Base-by-base conservation (phyloP, 2,329 filamentous ascomycete genomes). In the Clonostachys sp. region DNA sequence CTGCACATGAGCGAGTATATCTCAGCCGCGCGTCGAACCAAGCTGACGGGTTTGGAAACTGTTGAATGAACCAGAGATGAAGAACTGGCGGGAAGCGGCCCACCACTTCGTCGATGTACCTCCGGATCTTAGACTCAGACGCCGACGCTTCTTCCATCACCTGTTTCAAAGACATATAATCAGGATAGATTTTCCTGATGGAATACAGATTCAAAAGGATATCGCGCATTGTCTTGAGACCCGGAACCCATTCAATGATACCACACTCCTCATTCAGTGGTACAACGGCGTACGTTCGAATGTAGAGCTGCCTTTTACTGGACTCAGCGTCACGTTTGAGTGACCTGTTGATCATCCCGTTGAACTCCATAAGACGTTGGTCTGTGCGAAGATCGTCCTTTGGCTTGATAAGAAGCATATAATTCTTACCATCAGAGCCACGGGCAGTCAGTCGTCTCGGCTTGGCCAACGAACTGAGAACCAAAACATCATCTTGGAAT, bases 361-460 rank as follows among this genome's bases (percentile, higher is more conserved):
- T 99, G 74, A 99, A 99, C 62, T 99, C 95, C 91, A 99, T 99
- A 17, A 99, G 83, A 45, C 94, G 89, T 65, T 97, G 92, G 59
- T 99, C 95, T 55, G 95, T 99, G 45, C 94, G 87, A 20, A 99
- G 79, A 64, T 99, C 95, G 63, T 99, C 94, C 65, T 97, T 97
- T 9, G 94, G 95, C 61, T 99, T 99, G 73, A 95, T 95, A 48
- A 99, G 78, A 8, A 99, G 80, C 53, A 89, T 89, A 64, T 99
- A 99, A 16, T 79, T 78, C 49, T 86, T 87, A 8, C 95, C 94
- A 65, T 99, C 91, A 0, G 89, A 92, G 1, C 92, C 94, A 47
- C 89, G 81, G 7, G 94, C 88, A 14, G 84, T 94, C 47, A 99
- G 81, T 56, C 92, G 94, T 45, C 92, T 84, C 12, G 95, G 94